These are phyloP conservation scores for Vitis hybrid DNA, from an alignment of 177 flowering plant genomes.

Conservation along the genomic window DNA sequence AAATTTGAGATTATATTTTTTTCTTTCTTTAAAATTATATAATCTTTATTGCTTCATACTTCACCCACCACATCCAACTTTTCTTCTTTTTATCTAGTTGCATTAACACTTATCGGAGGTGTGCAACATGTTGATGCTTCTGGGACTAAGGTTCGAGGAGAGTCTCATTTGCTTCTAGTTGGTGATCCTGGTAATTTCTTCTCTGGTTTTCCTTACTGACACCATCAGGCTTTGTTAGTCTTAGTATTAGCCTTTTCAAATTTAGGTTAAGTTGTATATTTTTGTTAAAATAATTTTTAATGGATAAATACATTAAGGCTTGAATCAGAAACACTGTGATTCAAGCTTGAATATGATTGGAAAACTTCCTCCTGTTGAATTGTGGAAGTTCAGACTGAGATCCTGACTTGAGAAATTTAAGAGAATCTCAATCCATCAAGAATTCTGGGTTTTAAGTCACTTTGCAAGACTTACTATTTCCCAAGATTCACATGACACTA, in stretches of 20 bases:
- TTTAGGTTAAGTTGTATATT: background rate
- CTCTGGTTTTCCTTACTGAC: background rate
- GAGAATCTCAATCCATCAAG: no score
- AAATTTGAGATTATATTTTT: background rate
- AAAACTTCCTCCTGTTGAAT: no score
- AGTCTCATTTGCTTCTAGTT: slow-evolving; percentile 93
- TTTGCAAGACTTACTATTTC: no score
- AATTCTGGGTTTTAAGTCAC: no score
- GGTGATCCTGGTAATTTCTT: slow-evolving; percentile 86
- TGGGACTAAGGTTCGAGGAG: slow-evolving; percentile 96
- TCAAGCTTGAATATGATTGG: no score
- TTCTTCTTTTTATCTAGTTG: slow-evolving; percentile 40
- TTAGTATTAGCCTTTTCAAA: background rate
- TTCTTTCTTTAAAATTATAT: background rate
- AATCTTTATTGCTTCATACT: background rate
- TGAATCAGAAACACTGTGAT: no score
- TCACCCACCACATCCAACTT: background rate
- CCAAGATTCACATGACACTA: no score
- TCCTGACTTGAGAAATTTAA: no score
- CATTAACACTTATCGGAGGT: slow-evolving; percentile 92
- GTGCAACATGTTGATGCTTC: slow-evolving; percentile 96
- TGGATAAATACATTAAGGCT: no score
- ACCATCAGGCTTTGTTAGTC: background rate
- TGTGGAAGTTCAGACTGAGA: no score
- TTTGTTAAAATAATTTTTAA: no score